Evolutionary conservation across 169 alveolate genomes (phyloP), one percentile per base, ranked within the genome.

Genomic region (Plasmodium gaboni): DNA sequence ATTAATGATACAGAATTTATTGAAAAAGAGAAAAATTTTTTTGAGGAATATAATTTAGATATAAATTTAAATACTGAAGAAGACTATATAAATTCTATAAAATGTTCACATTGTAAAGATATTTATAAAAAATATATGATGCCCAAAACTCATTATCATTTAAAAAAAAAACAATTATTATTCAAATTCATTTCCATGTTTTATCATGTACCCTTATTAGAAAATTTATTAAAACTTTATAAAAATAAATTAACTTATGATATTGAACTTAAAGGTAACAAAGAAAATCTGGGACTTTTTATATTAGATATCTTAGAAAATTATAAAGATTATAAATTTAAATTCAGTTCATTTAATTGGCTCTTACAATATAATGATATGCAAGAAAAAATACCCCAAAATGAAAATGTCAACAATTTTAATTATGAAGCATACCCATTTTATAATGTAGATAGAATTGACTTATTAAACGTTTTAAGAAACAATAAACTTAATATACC

Each of bases 261-360:
- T 63, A 83, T 83, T 22, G 91, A 83, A 63, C 64, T 83, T 26
- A 83, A 83, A 71, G 91, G 91, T 55, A 83, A 72, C 10, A 68
- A 69, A 13, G 91, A 83, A 83, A 24, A 83, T 42, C 57, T 83
- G 28, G 91, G 91, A 0, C 1, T 68, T 17, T 71, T 38, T 61
- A 6, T 83, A 55, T 48, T 83, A 48, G 73, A 83, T 48, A 83
- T 83, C 9, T 28, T 83, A 19, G 26, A 83, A 26, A 70, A 83
- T 55, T 83, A 83, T 61, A 83, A 83, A 67, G 61, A 69, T 7
- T 83, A 55, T 15, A 70, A 67, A 44, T 13, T 83, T 15, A 83
- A 83, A 57, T 57, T 83, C 57, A 83, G 91, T 48, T 83, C 91
- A 24, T 83, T 83, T 65, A 51, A 17, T 42, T 83, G 91, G 91